Evolutionary conservation across 805 yeast species (phyloP), one percentile per base, ranked within the genome.

Genomic region (Saccharomycopsis sp.): DNA sequence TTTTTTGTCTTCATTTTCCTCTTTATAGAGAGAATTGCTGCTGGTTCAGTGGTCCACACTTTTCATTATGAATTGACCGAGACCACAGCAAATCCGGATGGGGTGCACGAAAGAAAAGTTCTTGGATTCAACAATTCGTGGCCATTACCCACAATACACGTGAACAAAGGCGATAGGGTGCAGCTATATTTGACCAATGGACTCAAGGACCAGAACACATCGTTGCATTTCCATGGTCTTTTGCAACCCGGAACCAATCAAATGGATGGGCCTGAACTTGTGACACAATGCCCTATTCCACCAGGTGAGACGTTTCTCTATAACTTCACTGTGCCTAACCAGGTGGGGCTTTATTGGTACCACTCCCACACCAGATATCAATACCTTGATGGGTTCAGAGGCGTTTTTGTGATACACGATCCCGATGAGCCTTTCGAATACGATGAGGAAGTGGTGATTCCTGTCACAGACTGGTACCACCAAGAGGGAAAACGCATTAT

Each of bases 211-310:
- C 65, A 64, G 51, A 70, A 66, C 52, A 86, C 94, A 16, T 76
- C 91, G 1, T 71, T 87, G 62, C 95, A 87, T 73, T 85, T 87
- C 80, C 95, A 87, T 67, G 95, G 95, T 3, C 66, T 87, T 64
- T 82, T 84, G 69, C 89, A 84, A 73, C 78, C 79, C 60, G 85
- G 85, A 2, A 69, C 83, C 5, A 70, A 68, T 63, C 81, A 76
- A 67, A 85, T 84, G 89, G 95, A 87, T 68, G 95, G 95, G 12
- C 91, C 94, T 1, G 84, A 83, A 66, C 79, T 80, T 78, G 85
- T 87, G 12, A 84, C 91, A 2, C 92, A 87, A 68, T 87, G 92
- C 72, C 92, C 92, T 37, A 84, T 87, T 60, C 78, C 82, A 48
- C 84, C 87, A 7, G 87, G 87, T 29, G 81, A 80, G 63, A 80